A percentile compares a stretch with the other conserved stretches of the same genome.
Evolutionary conservation across 805 yeast genomes (phyloP).

Genomic region (Barnettozyma wickerhamii): DNA sequence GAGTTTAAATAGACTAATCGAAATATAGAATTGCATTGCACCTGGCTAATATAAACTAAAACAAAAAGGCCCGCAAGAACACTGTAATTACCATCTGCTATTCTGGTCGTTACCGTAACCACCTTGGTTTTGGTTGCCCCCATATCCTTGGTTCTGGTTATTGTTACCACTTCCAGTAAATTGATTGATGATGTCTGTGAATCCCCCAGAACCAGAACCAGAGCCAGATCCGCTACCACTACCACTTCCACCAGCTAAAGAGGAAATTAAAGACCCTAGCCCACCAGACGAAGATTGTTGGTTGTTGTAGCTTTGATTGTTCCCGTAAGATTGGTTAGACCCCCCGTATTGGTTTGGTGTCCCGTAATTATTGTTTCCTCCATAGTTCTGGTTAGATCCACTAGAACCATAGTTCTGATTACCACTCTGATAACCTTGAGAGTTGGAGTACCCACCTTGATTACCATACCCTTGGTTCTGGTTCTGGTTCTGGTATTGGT

Average conservation of each 20-base stretch:
- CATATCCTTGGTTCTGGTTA: not conserved
- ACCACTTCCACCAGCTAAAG: conserved; percentile 4
- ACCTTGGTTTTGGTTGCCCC: not conserved
- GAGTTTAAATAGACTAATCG: no score
- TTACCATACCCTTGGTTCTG: not conserved
- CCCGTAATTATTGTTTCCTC: not conserved
- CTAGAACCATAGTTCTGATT: conserved; percentile 1
- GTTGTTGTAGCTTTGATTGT: not conserved
- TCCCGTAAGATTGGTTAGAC: not conserved
- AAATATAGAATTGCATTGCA: no score
- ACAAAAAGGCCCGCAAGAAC: no score
- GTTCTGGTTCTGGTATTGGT: not conserved
- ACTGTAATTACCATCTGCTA: conserved; percentile 7
- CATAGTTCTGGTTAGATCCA: not conserved
- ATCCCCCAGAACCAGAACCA: conserved; percentile 3
- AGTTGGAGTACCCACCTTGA: conserved; percentile 3
- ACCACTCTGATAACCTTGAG: no score
- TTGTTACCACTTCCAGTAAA: not conserved
- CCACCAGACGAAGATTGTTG: conserved; percentile 5
- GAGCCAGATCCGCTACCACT: not conserved
- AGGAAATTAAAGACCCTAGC: conserved; percentile 2
- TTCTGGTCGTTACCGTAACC: conserved; percentile 1
- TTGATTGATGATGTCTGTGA: not conserved
- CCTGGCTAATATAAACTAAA: no score
- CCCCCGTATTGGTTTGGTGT: not conserved